phyloP scores from a whole-genome alignment of 305 asterid species.

The Stenogyne calaminthoides region DNA sequence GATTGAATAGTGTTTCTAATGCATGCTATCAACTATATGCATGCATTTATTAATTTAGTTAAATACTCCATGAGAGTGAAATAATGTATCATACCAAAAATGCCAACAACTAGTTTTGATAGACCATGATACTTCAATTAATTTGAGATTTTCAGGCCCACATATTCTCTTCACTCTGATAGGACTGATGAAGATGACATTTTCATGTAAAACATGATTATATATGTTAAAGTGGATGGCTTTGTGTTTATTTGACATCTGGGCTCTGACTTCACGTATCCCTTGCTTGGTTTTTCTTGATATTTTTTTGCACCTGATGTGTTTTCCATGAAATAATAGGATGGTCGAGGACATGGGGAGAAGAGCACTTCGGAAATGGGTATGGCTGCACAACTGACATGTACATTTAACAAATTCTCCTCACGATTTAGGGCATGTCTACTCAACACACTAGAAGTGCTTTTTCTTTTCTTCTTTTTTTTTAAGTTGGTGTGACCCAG shows the following conservation, averaged over 20 bases:
- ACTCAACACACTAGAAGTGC: too few species aligned
- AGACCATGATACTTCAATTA: neutral
- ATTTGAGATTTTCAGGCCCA: neutral
- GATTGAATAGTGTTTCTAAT: neutral
- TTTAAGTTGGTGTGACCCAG: too few species aligned
- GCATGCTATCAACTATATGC: neutral
- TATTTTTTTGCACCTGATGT: neutral
- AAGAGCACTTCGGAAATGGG: constrained; percentile 99
- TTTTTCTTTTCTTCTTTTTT: too few species aligned
- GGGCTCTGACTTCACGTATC: too few species aligned
- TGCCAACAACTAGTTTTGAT: neutral
- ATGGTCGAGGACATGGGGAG: constrained; percentile 99
- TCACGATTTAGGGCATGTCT: too few species aligned
- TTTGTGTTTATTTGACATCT: constrained; percentile 1
- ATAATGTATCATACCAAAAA: neutral
- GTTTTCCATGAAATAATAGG: constrained; percentile 43
- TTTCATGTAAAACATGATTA: neutral
- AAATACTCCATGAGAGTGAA: neutral
- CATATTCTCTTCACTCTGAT: neutral
- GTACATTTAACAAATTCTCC: neutral
- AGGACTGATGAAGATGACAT: neutral
- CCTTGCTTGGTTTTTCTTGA: neutral
- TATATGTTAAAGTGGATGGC: neutral
- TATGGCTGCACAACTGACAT: constrained; percentile 31
- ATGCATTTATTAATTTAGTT: neutral